Evolutionary conservation across 2,329 filamentous ascomycete species (phyloP), one percentile per base, ranked within the genome.

Genomic region (Cladophialophora immunda): DNA sequence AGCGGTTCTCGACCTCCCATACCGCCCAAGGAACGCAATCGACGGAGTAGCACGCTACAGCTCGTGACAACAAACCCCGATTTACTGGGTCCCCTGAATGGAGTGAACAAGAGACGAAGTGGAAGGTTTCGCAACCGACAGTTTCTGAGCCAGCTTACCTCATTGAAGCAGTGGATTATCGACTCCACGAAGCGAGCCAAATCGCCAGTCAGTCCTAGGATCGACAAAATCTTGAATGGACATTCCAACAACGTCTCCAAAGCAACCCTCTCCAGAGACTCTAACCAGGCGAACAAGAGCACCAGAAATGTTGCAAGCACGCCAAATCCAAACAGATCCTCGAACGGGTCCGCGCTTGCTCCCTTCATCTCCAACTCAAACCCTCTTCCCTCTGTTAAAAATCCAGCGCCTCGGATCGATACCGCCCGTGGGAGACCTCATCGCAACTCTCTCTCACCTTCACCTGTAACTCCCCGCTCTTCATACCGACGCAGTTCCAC

Each of bases 1-100:
- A 93, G 92, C 74, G 93, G 93, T 13, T 93, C 92, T 32, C 84
- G 90, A 67, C 89, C 91, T 68, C 89, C 92, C 47, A 92, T 91
- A 9, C 94, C 94, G 50, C 93, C 94, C 1, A 97, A 97, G 77
- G 94, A 97, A 71, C 89, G 88, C 69, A 88, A 91, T 66, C 91
- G 92, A 71, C 85, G 92, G 67, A 91, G 92, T 52, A 97, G 93
- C 72, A 95, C 93, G 70, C 85, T 97, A 34, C 93, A 97, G 75
- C 87, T 96, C 4, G 93, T 96, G 45, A 91, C 92, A 15, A 86
- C 83, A 45, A 89, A 90, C 71, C 85, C 87, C 25, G 88, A 90
- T 70, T 78, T 90, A 7, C 79, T 89, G 17, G 81, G 83, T 50
- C 80, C 80, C 55, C 78, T 81, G n/a, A 85, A 85, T 70, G 83